Percentiles rank a stretch among this genome's conserved stretches.
Evolutionary conservation across 345 rosid species (phyloP).

Genomic region (Isatis tinctoria): DNA sequence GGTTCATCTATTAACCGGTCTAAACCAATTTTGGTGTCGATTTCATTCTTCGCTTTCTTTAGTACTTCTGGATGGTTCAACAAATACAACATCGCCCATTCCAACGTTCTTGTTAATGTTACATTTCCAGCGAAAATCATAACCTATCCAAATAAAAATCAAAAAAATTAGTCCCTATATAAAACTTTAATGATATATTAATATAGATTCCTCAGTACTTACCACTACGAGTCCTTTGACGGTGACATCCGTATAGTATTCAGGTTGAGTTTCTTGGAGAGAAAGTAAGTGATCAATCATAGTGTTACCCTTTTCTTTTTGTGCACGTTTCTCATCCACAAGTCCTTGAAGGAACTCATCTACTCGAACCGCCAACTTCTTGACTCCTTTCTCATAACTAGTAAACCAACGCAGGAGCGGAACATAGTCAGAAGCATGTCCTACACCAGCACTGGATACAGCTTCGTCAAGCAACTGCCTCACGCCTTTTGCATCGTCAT

Average conservation of each 20-base stretch:
- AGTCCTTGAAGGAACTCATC: conserved; percentile 41
- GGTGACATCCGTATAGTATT: conserved; percentile 41
- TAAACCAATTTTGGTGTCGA: conserved; percentile 31
- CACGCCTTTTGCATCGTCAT: not conserved
- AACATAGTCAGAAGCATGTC: conserved; percentile 31
- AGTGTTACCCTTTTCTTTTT: conserved; percentile 21
- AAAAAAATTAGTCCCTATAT: not conserved
- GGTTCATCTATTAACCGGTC: conserved; percentile 45
- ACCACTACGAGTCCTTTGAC: conserved; percentile 44
- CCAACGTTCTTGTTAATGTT: not conserved
- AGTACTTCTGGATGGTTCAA: conserved; percentile 14
- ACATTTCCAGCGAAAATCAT: conserved; percentile 6
- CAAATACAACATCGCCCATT: conserved; percentile 16
- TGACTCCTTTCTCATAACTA: conserved; percentile 19
- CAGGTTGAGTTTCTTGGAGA: conserved; percentile 43
- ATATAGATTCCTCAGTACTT: not conserved
- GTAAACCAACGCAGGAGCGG: conserved; percentile 33
- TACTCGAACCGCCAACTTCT: conserved; percentile 15
- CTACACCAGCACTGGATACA: not conserved
- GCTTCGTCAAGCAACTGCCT: conserved; percentile 8
- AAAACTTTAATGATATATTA: not conserved
- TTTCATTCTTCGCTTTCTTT: not conserved
- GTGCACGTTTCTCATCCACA: conserved; percentile 38
- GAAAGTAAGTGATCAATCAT: conserved; percentile 51
- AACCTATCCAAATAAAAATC: conserved; percentile 1